These are phyloP conservation scores for Coprinopsis sp. DNA, from an alignment of 768 basidiomycete genomes.

Conservation along the genomic window DNA sequence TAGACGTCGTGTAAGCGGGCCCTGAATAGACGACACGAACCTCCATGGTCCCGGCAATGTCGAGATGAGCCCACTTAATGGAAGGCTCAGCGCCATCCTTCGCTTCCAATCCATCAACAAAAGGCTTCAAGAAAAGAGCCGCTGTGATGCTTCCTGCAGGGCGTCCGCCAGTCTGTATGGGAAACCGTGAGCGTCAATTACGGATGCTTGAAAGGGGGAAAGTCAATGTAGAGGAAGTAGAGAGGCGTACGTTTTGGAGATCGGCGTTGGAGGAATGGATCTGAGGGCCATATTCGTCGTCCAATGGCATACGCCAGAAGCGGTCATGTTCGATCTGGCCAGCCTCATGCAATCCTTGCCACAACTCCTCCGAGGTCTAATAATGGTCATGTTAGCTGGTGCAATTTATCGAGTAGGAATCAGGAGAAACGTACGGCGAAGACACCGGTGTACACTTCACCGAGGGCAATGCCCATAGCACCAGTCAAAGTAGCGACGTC, in stretches of 20 bases:
- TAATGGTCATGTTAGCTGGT: background rate
- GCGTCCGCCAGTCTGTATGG: slow-evolving; percentile 60
- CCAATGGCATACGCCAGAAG: slow-evolving; percentile 89
- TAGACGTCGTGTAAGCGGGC: background rate
- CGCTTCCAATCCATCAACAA: slow-evolving; percentile 69
- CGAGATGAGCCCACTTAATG: slow-evolving; percentile 83
- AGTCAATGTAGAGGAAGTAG: background rate
- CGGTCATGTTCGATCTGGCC: slow-evolving; percentile 74
- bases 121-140: slow-evolving; percentile 81
- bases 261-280: slow-evolving; percentile 78
- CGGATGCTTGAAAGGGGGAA: background rate
- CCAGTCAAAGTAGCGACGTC: slow-evolving; percentile 88
- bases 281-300: slow-evolving; percentile 74
- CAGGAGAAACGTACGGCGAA: slow-evolving; percentile 53
- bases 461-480: slow-evolving; percentile 68
- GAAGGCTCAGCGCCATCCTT: slow-evolving; percentile 49
- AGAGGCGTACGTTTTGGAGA: slow-evolving; percentile 58
- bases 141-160: slow-evolving; percentile 75
- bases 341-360: slow-evolving; percentile 62
- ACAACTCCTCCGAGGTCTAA: slow-evolving; percentile 71
- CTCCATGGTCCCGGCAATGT: slow-evolving; percentile 80
- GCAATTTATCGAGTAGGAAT: background rate
- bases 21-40: slow-evolving; percentile 25
- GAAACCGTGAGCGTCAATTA: background rate
- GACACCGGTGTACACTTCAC: slow-evolving; percentile 73